phyloP scores from a whole-genome alignment of 2,329 filamentous ascomycete genomes.

The Phialemonium atrogriseum region DNA sequence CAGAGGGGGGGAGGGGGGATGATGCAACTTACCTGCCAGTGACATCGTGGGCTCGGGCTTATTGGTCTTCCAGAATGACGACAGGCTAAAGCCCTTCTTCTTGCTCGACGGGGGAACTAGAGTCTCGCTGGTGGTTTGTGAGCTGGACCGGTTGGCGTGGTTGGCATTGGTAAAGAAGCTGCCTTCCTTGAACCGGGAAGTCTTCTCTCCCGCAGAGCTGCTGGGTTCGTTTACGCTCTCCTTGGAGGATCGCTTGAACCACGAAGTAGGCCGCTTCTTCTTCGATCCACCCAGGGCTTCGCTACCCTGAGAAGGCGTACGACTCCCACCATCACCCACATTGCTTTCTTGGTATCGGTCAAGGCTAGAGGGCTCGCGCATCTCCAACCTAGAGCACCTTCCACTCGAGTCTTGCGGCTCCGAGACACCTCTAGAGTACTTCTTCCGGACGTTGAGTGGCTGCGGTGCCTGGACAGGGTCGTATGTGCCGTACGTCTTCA shows the following conservation, averaged over 20 bases:
- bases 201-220: slow-evolving; percentile 10
- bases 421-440: slow-evolving; percentile 18
- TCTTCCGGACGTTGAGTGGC: slow-evolving; percentile 33
- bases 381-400: too few relatives aligned
- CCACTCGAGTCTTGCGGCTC: slow-evolving; percentile 7
- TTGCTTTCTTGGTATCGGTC: slow-evolving; percentile 2
- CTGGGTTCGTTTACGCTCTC: slow-evolving; percentile 15
- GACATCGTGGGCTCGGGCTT: slow-evolving; percentile 34
- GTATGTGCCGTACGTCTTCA: slow-evolving; percentile 22
- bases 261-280: slow-evolving; percentile 40
- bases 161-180: slow-evolving; percentile 1
- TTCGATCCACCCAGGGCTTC: slow-evolving; percentile 16
- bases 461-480: slow-evolving; percentile 24
- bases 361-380: not conserved
- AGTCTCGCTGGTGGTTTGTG: slow-evolving; percentile 9
- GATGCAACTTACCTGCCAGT: slow-evolving; percentile 35
- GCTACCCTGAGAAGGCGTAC: too few relatives aligned
- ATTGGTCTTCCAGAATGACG: slow-evolving; percentile 46
- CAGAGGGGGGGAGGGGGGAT: too few relatives aligned
- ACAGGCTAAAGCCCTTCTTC: slow-evolving; percentile 45
- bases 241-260: slow-evolving; percentile 43
- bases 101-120: slow-evolving; percentile 16
- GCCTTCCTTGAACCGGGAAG: slow-evolving; percentile 7
- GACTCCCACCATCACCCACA: not conserved
- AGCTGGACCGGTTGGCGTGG: slow-evolving; percentile 2